Percentiles rank a stretch among this genome's conserved stretches.
Evolutionary conservation across 768 basidiomycete species (phyloP).

Genomic region (Tylopilus intermedius): DNA sequence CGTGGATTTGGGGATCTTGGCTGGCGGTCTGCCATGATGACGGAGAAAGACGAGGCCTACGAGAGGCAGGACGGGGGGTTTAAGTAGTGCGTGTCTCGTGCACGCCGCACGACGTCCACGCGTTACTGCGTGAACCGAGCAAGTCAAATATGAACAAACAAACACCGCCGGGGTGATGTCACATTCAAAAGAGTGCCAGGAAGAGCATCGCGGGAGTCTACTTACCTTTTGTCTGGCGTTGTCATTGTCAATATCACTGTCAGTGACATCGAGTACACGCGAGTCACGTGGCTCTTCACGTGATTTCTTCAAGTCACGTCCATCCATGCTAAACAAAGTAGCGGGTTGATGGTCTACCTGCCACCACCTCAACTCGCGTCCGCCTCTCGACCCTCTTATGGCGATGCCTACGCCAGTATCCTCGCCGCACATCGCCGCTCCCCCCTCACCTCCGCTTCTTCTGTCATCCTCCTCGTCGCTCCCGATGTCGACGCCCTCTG

Average conservation of each 20-base stretch:
- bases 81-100: slow-evolving; percentile 31
- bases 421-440: slow-evolving; percentile 68
- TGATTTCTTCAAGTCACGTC: background rate
- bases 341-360: slow-evolving; percentile 50
- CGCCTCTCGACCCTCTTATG: slow-evolving; percentile 58
- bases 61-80: slow-evolving; percentile 10
- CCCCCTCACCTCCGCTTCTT: slow-evolving; percentile 73
- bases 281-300: too few species aligned
- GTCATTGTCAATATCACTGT: too few species aligned
- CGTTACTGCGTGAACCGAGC: slow-evolving; percentile 2
- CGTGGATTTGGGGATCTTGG: slow-evolving; percentile 41
- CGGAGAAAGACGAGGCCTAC: slow-evolving; percentile 16
- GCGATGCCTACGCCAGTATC: slow-evolving; percentile 67
- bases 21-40: slow-evolving; percentile 52
- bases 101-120: slow-evolving; percentile 25
- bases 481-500: slow-evolving; percentile 92
- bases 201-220: too few species aligned
- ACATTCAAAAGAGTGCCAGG: too few species aligned
- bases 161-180: background rate
- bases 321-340: background rate
- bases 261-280: too few species aligned
- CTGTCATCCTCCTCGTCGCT: slow-evolving; percentile 79
- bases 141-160: slow-evolving; percentile 17
- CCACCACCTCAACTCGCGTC: slow-evolving; percentile 66
- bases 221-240: too few species aligned